Evolutionary conservation across 208 protist genomes (phyloP), one percentile per base, ranked within the genome.

Genomic region (Leishmania braziliensis): DNA sequence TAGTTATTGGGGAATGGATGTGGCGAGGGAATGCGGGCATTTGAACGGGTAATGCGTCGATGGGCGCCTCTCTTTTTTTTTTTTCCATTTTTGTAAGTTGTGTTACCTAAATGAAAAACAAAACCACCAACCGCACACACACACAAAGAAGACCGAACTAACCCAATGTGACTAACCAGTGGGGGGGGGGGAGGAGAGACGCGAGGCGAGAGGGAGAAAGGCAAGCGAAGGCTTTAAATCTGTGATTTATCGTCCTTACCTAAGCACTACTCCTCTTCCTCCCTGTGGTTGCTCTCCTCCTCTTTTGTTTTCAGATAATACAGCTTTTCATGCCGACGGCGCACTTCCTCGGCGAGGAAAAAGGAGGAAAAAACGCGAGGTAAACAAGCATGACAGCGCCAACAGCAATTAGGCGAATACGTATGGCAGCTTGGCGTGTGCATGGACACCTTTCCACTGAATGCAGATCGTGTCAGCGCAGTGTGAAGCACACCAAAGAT

Each of bases 1-100:
- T 96, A 81, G 26, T 39, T 39, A 39, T 39, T 39, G 36, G 36
- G 36, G 36, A 39, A 39, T 39, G 36, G 36, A 39, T 39, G 36
- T 39, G 36, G 36, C 36, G 36, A 39, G 36, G 16, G 29, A 5
- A 43, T 58, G 53, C 39, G 53, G 16, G 53, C 23, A 39, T 50
- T 46, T 58, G 1, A 29, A 76, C 71, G 71, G 16, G 54, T 60
- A 77, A 66, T 51, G 39, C 73, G 39, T 77, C 39, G 54, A 39
- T 16, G 18, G 39, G 54, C 73, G 54, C 73, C 20, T 50, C 71
- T 75, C 29, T 75, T 75, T 75, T 56, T 75, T 75, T 75, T 56
- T 58, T 39, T 75, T 43, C 46, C 20, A 6, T 10, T 74, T 36
- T 56, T 26, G 29, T 70, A 23, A 12, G 33, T 71, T 33, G 4